These are phyloP conservation scores for Talaromyces borbonicus DNA, from an alignment of 495 filamentous ascomycete genomes.

Conservation along the genomic window DNA sequence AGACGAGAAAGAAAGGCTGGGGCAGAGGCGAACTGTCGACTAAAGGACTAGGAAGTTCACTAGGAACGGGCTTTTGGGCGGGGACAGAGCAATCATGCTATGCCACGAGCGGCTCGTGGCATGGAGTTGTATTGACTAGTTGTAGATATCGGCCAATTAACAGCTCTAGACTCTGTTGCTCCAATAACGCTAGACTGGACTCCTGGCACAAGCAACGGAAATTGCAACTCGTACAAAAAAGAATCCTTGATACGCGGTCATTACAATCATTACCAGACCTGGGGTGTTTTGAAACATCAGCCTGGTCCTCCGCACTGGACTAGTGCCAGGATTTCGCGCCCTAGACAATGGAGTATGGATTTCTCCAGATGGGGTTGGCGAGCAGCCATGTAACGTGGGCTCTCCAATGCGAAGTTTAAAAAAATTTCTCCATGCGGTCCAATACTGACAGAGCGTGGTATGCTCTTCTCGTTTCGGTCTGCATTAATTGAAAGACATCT, in stretches of 20 bases:
- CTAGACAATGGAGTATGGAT: constrained; percentile 2
- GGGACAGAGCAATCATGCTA: not conserved
- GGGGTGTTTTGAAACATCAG: not conserved
- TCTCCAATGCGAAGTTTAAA: not conserved
- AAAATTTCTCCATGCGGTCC: too few species aligned
- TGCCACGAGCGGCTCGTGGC: constrained; percentile 3
- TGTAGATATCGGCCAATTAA: not conserved
- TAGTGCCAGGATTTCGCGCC: not conserved
- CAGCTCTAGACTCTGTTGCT: not conserved
- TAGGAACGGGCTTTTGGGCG: not conserved
- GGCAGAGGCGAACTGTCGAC: not conserved
- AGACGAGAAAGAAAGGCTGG: not conserved
- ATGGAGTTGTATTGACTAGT: not conserved
- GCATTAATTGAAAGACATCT: not conserved
- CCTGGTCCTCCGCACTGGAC: constrained; percentile 3
- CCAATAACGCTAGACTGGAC: not conserved
- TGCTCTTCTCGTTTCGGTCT: not conserved
- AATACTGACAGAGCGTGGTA: not conserved
- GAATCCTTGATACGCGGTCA: not conserved
- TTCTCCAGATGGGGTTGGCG: not conserved
- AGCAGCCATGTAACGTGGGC: constrained; percentile 3
- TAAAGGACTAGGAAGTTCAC: too few species aligned
- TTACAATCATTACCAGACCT: not conserved
- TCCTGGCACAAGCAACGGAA: not conserved
- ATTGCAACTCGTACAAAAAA: not conserved